Conservation (phyloP, 129 eudicot genomes). For the Kitagawia praeruptora region DNA sequence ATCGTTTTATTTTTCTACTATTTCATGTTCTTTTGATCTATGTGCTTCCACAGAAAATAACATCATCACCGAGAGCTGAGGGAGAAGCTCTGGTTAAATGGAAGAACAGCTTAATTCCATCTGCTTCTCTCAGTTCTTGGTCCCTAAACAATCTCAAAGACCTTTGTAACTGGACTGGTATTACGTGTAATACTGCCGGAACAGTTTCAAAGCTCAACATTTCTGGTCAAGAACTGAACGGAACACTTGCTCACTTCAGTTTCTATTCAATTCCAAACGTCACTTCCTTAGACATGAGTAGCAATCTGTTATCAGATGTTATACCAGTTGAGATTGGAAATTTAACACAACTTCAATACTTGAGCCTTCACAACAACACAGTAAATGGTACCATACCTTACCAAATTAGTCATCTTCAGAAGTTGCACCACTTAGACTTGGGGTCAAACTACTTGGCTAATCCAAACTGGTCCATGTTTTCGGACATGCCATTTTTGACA, state of each 20-base stretch:
- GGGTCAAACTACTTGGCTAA: constrained; percentile 47
- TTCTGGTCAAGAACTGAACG: constrained; percentile 22
- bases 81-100: constrained; percentile 65
- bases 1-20: constrained; percentile 9
- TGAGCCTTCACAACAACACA: constrained; percentile 35
- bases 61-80: constrained; percentile 44
- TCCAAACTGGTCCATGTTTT: constrained; percentile 55
- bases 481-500: constrained; percentile 47
- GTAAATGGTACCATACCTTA: constrained; percentile 46
- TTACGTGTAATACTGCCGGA: constrained; percentile 36
- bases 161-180: constrained; percentile 71
- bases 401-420: constrained; percentile 46
- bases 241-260: constrained; percentile 34
- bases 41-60: constrained; percentile 26
- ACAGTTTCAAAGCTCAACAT: constrained; percentile 34
- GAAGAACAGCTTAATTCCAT: constrained; percentile 47
- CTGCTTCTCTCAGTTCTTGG: constrained; percentile 55
- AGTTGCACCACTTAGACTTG: constrained; percentile 44
- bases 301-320: constrained; percentile 26
- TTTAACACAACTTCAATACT: constrained; percentile 25
- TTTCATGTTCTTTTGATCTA: constrained; percentile 25
- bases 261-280: constrained; percentile 51
- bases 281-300: constrained; percentile 53
- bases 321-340: constrained; percentile 53
- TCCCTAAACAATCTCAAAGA: constrained; percentile 31